Evolutionary conservation across 768 basidiomycete species (phyloP).

Genomic region (Lactarius quietus): DNA sequence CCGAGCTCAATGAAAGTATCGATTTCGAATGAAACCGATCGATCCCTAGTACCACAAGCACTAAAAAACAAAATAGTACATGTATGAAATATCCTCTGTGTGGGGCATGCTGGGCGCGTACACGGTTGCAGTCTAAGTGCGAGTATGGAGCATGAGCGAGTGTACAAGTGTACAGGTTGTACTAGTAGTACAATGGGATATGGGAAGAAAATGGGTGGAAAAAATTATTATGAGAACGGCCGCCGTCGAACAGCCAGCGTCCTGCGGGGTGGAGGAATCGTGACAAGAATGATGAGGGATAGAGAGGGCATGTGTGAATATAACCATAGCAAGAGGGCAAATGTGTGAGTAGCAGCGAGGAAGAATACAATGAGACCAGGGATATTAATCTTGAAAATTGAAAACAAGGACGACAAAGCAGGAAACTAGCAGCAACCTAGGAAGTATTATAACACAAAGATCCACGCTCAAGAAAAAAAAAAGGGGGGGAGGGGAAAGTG

Average conservation of each 20-base stretch:
- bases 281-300: background rate
- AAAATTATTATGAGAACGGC: background rate
- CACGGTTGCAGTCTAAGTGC: background rate
- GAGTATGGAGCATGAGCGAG: background rate
- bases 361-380: background rate
- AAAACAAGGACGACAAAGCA: constrained; percentile 1
- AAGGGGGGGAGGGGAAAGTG: background rate
- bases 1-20: constrained; percentile 84
- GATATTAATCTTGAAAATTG: background rate
- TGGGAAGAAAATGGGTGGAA: background rate
- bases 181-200: constrained; percentile 1
- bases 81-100: background rate
- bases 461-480: background rate
- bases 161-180: too few species aligned
- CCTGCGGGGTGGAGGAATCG: background rate
- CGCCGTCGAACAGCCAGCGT: background rate
- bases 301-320: background rate
- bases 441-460: constrained; percentile 3
- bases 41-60: background rate
- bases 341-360: background rate
- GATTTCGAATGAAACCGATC: constrained; percentile 59
- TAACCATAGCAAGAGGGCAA: constrained; percentile 1
- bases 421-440: background rate
- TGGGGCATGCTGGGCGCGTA: background rate
- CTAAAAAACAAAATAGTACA: background rate